phyloP scores from a whole-genome alignment of 2,329 filamentous ascomycete species.

The Claviceps digitariae region DNA sequence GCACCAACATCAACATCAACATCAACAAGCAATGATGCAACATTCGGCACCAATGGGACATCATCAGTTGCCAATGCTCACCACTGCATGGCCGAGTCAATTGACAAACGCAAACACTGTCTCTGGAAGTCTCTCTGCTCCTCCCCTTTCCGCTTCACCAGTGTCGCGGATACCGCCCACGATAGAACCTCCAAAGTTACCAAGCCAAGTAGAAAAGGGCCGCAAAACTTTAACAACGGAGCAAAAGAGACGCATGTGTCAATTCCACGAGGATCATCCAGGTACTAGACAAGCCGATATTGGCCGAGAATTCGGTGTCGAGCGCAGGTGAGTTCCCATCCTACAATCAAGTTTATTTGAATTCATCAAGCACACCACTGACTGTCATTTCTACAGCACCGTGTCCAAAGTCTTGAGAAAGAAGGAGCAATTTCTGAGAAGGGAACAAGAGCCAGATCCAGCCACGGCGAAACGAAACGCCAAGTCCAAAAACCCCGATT shows the following conservation, averaged over 20 bases:
- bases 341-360: not conserved
- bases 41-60: constrained; percentile 34
- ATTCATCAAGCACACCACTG: not conserved
- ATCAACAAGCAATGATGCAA: constrained; percentile 20
- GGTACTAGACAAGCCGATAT: constrained; percentile 92
- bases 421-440: constrained; percentile 85
- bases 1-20: constrained; percentile 4
- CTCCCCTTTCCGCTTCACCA: constrained; percentile 45
- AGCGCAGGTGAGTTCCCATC: constrained; percentile 63
- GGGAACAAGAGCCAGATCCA: constrained; percentile 55
- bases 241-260: constrained; percentile 84
- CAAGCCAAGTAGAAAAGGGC: constrained; percentile 42
- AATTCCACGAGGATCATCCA: constrained; percentile 83
- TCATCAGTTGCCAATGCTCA: constrained; percentile 52
- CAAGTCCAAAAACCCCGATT: constrained; percentile 78
- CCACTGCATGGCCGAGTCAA: constrained; percentile 71
- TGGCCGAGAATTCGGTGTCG: constrained; percentile 87
- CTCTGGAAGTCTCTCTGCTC: constrained; percentile 40
- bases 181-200: constrained; percentile 14
- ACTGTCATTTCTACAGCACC: constrained; percentile 47
- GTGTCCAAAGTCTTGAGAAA: constrained; percentile 96
- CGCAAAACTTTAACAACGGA: constrained; percentile 83
- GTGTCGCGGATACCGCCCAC: constrained; percentile 35
- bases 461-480: constrained; percentile 51
- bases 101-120: constrained; percentile 53